Evolutionary conservation across 2,329 filamentous ascomycete genomes (phyloP).

Genomic region (Colletotrichum liriopes): DNA sequence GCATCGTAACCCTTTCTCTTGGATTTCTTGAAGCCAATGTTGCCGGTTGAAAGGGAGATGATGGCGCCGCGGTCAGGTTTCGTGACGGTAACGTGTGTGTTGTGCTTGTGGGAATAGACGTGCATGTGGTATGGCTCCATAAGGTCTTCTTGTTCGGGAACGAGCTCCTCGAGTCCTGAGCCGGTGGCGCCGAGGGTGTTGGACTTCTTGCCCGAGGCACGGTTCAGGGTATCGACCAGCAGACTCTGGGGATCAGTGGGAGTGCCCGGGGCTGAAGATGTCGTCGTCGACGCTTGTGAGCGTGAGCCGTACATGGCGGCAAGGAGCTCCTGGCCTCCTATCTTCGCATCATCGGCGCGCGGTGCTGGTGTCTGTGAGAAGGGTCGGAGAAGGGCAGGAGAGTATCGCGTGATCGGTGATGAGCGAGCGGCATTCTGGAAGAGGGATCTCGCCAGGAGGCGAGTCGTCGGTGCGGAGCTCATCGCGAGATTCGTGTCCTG

Average conservation of each 20-base stretch:
- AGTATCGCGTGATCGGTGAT: slow-evolving; percentile 43
- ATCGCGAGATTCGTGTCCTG: slow-evolving; percentile 53
- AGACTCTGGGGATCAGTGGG: slow-evolving; percentile 54
- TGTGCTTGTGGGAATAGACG: slow-evolving; percentile 91
- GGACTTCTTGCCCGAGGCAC: slow-evolving; percentile 46
- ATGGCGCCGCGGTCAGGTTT: slow-evolving; percentile 85
- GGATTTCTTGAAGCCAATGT: slow-evolving; percentile 91
- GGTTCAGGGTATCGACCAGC: slow-evolving; percentile 57
- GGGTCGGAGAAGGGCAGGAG: slow-evolving; percentile 49
- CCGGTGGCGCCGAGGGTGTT: background rate
- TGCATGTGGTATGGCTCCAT: slow-evolving; percentile 86
- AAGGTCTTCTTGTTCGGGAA: slow-evolving; percentile 52
- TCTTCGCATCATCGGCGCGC: slow-evolving; percentile 46
- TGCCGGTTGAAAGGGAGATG: slow-evolving; percentile 85
- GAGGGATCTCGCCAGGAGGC: slow-evolving; percentile 60
- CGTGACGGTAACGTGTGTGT: slow-evolving; percentile 93
- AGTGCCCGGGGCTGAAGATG: too few relatives aligned
- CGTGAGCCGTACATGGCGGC: slow-evolving; percentile 42
- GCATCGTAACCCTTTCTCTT: slow-evolving; percentile 89
- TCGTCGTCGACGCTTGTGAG: background rate
- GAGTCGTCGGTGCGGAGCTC: slow-evolving; percentile 60
- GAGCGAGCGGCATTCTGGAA: slow-evolving; percentile 48
- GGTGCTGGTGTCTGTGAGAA: slow-evolving; percentile 57
- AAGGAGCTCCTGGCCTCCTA: slow-evolving; percentile 42
- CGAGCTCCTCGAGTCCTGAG: slow-evolving; percentile 45